Conservation (phyloP, 106 monocot species). For the Dioscorea zingiberensis region DNA sequence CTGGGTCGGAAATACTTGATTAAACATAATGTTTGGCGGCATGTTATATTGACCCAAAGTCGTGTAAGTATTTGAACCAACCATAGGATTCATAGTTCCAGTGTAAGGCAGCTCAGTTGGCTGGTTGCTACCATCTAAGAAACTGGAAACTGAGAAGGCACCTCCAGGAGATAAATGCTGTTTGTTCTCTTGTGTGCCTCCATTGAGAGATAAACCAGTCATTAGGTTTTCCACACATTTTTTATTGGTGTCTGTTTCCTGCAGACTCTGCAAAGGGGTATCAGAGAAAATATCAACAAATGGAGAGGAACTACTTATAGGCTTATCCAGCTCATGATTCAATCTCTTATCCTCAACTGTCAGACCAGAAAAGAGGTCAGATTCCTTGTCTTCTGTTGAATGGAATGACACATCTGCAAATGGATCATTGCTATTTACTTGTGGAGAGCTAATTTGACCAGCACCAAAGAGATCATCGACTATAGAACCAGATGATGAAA, state of each 20-base stretch:
- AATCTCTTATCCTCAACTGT: constrained; percentile 51
- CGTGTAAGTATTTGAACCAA: constrained; percentile 28
- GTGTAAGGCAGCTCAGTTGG: constrained; percentile 16
- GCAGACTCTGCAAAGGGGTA: constrained; percentile 14
- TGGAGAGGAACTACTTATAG: constrained; percentile 19
- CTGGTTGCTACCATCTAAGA: constrained; percentile 23
- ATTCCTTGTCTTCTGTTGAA: constrained; percentile 33
- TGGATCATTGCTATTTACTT: constrained; percentile 52
- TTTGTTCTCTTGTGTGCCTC: constrained; percentile 17
- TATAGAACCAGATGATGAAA: constrained; percentile 29
- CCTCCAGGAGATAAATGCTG: constrained; percentile 20
- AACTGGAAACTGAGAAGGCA: constrained; percentile 16
- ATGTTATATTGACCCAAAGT: constrained; percentile 44
- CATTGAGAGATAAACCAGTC: constrained; percentile 46
- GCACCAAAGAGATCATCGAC: constrained; percentile 72
- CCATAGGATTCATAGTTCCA: constrained; percentile 25
- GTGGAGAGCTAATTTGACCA: constrained; percentile 14
- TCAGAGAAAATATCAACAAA: constrained; percentile 57
- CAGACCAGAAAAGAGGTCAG: constrained; percentile 81
- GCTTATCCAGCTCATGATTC: constrained; percentile 1
- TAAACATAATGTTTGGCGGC: constrained; percentile 52
- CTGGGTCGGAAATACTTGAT: constrained; percentile 46
- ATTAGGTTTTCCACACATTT: constrained; percentile 51
- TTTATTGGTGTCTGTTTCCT: constrained; percentile 14
- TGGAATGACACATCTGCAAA: constrained; percentile 98